Conservation (phyloP, 768 basidiomycete genomes). For the Mycena maculata region DNA sequence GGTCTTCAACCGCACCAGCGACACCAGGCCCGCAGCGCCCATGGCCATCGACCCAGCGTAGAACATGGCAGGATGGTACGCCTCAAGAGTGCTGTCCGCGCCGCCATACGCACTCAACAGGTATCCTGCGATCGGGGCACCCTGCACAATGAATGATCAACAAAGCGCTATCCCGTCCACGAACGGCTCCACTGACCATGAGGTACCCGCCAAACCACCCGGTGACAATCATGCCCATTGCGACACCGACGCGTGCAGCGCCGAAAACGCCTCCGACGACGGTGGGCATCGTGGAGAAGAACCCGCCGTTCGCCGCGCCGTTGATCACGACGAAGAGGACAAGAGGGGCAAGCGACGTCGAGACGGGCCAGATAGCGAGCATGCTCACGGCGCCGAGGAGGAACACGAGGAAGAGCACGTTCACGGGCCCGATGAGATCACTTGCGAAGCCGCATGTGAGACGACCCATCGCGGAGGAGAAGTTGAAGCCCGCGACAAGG, state of each 20-base stretch:
- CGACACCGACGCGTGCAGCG: conserved; percentile 41
- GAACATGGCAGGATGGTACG: conserved; percentile 46
- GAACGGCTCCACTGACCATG: conserved; percentile 2
- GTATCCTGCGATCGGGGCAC: conserved; percentile 45
- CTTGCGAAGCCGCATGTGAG: conserved; percentile 42
- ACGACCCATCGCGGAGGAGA: conserved; percentile 48
- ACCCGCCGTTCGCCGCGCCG: conserved; percentile 46
- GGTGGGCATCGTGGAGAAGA: conserved; percentile 48
- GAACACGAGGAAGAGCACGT: conserved; percentile 41
- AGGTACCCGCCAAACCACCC: conserved; percentile 45
- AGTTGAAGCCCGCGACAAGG: conserved; percentile 49
- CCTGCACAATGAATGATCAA: conserved; percentile 11
- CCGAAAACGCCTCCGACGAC: conserved; percentile 46
- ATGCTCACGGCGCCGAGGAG: conserved; percentile 44
- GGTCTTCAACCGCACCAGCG: conserved; percentile 20
- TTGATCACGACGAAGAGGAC: conserved; percentile 41
- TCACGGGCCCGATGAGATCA: conserved; percentile 45
- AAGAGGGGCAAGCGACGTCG: conserved; percentile 39
- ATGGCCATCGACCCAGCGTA: conserved; percentile 43
- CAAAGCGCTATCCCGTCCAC: too few species aligned
- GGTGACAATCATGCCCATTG: conserved; percentile 48
- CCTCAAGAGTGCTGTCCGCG: conserved; percentile 32
- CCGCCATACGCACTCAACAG: conserved; percentile 43
- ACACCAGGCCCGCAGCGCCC: conserved; percentile 36
- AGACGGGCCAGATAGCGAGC: conserved; percentile 44